These are phyloP conservation scores for Peniophora sp. DNA, from an alignment of 1,284 basidiomycete species.

Conservation along the genomic window DNA sequence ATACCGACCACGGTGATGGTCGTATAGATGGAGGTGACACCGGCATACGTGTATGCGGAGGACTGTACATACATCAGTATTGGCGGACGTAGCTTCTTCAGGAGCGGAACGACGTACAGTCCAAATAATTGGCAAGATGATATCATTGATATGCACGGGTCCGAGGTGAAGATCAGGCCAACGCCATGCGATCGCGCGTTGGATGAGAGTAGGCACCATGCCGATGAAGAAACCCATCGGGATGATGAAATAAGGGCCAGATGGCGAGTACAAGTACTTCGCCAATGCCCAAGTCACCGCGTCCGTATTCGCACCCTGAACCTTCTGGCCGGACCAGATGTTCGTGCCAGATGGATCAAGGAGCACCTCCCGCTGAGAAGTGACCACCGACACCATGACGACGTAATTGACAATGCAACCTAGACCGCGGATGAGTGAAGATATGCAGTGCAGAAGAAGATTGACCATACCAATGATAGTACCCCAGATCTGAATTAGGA, in stretches of 20 bases:
- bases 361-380: conserved; percentile 42
- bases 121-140: not conserved
- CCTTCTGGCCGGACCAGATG: conserved; percentile 38
- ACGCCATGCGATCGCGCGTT: conserved; percentile 12
- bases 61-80: not conserved
- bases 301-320: conserved; percentile 37
- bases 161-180: not conserved
- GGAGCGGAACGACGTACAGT: not conserved
- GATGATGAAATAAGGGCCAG: conserved; percentile 46
- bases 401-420: conserved; percentile 26
- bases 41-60: conserved; percentile 18
- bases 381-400: conserved; percentile 51
- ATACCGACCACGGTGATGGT: conserved; percentile 47
- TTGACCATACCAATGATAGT: conserved; percentile 41
- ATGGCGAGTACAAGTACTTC: conserved; percentile 44
- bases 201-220: conserved; percentile 38
- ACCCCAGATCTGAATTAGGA: conserved; percentile 60
- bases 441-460: not conserved
- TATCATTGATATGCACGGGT: not conserved
- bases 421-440: not conserved
- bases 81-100: conserved; percentile 6
- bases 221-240: conserved; percentile 47
- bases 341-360: conserved; percentile 45
- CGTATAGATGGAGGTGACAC: conserved; percentile 45
- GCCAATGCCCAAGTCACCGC: conserved; percentile 62